These are phyloP conservation scores for Rhizopogon vesiculosus DNA, from an alignment of 768 basidiomycete species.

Conservation along the genomic window DNA sequence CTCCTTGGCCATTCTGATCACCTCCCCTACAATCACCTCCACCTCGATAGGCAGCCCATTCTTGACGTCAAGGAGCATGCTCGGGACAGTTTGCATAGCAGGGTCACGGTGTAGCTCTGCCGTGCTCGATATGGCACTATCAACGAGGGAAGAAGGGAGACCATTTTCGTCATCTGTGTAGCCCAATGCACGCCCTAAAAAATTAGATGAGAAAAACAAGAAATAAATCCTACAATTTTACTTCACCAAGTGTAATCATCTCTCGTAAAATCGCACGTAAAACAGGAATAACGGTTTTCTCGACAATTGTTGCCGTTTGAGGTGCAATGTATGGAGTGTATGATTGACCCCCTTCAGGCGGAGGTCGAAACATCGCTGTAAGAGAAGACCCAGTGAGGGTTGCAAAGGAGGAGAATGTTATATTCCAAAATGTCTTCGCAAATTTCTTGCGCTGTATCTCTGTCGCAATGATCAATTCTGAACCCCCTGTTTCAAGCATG, in stretches of 20 bases:
- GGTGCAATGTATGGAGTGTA: slow-evolving; percentile 38
- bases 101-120: slow-evolving; percentile 34
- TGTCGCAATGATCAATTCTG: slow-evolving; percentile 39
- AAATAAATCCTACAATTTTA: not conserved
- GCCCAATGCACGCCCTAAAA: slow-evolving; percentile 38
- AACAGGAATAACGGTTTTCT: slow-evolving; percentile 40
- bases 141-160: slow-evolving; percentile 39
- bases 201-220: not conserved
- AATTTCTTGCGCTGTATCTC: slow-evolving; percentile 65
- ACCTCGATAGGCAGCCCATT: slow-evolving; percentile 58
- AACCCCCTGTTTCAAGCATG: slow-evolving; percentile 46
- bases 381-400: slow-evolving; percentile 47
- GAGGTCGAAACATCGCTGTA: slow-evolving; percentile 46
- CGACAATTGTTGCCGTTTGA: slow-evolving; percentile 37
- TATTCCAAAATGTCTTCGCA: slow-evolving; percentile 62
- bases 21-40: slow-evolving; percentile 60
- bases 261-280: slow-evolving; percentile 44
- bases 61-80: slow-evolving; percentile 51
- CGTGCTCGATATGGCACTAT: slow-evolving; percentile 35
- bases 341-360: slow-evolving; percentile 29
- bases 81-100: slow-evolving; percentile 44
- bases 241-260: slow-evolving; percentile 36
- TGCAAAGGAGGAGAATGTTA: slow-evolving; percentile 47
- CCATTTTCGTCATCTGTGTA: slow-evolving; percentile 43
- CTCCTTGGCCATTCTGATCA: slow-evolving; percentile 31